phyloP scores from a whole-genome alignment of 2,329 filamentous ascomycete genomes.

The Ophiocordyceps australis region DNA sequence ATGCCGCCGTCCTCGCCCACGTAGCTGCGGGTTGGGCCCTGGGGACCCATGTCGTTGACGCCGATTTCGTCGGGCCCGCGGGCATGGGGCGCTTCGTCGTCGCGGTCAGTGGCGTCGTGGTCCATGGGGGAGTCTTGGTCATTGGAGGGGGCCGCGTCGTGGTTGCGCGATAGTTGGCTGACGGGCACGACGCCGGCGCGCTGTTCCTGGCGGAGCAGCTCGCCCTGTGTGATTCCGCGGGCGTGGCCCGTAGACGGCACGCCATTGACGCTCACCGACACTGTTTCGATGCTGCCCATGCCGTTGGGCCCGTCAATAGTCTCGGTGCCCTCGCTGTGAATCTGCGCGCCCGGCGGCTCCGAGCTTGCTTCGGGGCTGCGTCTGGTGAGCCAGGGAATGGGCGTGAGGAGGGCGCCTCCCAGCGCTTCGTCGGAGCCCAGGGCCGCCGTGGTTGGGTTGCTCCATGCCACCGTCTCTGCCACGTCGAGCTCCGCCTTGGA shows the following conservation, averaged over 20 bases:
- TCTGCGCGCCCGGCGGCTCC: constrained; percentile 16
- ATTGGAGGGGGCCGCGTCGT: constrained; percentile 9
- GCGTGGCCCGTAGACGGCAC: constrained; percentile 32
- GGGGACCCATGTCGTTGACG: constrained; percentile 71
- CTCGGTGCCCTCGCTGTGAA: constrained; percentile 57
- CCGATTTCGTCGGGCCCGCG: constrained; percentile 74
- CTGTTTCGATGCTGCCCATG: constrained; percentile 62
- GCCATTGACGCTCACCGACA: constrained; percentile 58
- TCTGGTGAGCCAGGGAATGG: constrained; percentile 70
- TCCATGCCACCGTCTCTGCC: constrained; percentile 23
- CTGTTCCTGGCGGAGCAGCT: constrained; percentile 74
- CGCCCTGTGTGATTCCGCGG: constrained; percentile 60
- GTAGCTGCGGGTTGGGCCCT: constrained; percentile 24
- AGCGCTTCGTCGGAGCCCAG: constrained; percentile 76
- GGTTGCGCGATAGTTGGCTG: constrained; percentile 33
- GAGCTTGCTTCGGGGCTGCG: constrained; percentile 12
- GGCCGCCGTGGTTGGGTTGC: constrained; percentile 23
- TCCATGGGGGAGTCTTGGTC: constrained; percentile 7
- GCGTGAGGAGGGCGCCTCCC: constrained; percentile 79
- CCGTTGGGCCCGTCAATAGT: constrained; percentile 71
- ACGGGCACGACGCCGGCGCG: constrained; percentile 61
- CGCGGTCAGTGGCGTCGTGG: constrained; percentile 17
- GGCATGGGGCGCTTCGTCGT: constrained; percentile 57
- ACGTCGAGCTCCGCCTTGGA: constrained; percentile 15
- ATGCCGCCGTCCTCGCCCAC: constrained; percentile 20